Percentiles rank a stretch among this genome's conserved stretches.
phyloP scores from a whole-genome alignment of 1,139 yeast species.

The Taiozyma onychis region DNA sequence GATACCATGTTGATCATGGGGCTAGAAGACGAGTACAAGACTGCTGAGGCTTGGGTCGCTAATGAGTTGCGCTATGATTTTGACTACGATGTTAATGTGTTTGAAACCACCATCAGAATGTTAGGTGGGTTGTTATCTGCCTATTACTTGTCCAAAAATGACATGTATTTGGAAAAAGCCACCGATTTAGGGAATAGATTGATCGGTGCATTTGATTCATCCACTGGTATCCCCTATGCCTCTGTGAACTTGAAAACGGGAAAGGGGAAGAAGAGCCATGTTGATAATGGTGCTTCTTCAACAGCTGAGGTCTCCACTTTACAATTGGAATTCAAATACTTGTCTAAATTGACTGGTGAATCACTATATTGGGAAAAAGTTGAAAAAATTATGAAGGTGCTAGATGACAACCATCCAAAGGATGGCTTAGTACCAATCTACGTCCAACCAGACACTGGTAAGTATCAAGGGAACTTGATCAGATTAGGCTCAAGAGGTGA shows the following conservation, averaged over 20 bases:
- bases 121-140: slow-evolving; percentile 88
- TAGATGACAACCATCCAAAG: slow-evolving; percentile 54
- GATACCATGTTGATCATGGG: slow-evolving; percentile 86
- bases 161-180: slow-evolving; percentile 72
- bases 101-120: slow-evolving; percentile 93
- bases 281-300: slow-evolving; percentile 67
- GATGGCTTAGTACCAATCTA: slow-evolving; percentile 84
- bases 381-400: slow-evolving; percentile 63
- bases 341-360: slow-evolving; percentile 78
- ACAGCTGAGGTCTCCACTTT: slow-evolving; percentile 90
- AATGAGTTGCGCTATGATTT: slow-evolving; percentile 53
- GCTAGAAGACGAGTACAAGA: slow-evolving; percentile 53
- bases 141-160: slow-evolving; percentile 63
- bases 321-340: slow-evolving; percentile 83
- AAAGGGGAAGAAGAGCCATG: slow-evolving; percentile 54
- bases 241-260: slow-evolving; percentile 70
- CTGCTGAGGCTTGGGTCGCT: slow-evolving; percentile 73
- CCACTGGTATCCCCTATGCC: slow-evolving; percentile 69
- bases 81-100: slow-evolving; percentile 73
- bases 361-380: slow-evolving; percentile 69
- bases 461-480: slow-evolving; percentile 57
- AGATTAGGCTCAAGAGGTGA: slow-evolving; percentile 91
- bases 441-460: slow-evolving; percentile 70
- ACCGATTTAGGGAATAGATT: slow-evolving; percentile 59
- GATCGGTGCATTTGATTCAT: slow-evolving; percentile 59